Base-by-base conservation (phyloP, 805 yeast genomes). In the Candida verbasci region DNA sequence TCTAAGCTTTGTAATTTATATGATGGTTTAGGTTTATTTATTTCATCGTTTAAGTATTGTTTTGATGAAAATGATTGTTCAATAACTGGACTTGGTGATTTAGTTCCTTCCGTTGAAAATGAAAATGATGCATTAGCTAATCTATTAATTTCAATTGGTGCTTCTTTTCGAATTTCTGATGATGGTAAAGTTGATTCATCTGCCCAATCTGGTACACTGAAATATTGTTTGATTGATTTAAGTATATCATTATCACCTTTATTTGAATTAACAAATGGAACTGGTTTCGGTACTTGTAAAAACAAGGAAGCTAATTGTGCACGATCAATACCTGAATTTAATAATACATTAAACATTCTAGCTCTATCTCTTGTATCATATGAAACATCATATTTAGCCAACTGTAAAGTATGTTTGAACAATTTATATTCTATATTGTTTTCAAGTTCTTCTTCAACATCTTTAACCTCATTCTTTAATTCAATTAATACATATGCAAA, bases 301-400 rank as follows among this genome's bases (percentile, higher is more conserved):
- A 87, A 65, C 24, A 86, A 64, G 2, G 80, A 68, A 0, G 89
- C 89, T 43, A 86, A 62, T 41, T 82, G 80, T 16, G 70, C 68
- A 36, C 77, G 49, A 43, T 42, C 50, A 24, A 39, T 39, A 10
- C 62, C 64, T 12, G 49, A 71, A 21, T 74, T 70, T 32, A 87
- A 63, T 3, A 91, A 60, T 0, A 86, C 73, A 17, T 75, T 64
- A 20, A 86, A 65, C 62, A 82, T 70, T 46, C 98, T 70, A 0
- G 96, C 87, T 41, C 91, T 70, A 53, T 93, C 97, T 41, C 97
- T 71, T 1, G 86, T 74, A 52, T 86, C 96, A 47, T 78, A 77
- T 3, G 76, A 73, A 6, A 71, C 66, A 55, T 93, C 99, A 53
- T 80, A 85, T 44, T 80, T 78, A 9, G 85, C 75, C 32, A 86